Evolutionary conservation across 441 rosid genomes (phyloP).

Genomic region (Populus hybrid): DNA sequence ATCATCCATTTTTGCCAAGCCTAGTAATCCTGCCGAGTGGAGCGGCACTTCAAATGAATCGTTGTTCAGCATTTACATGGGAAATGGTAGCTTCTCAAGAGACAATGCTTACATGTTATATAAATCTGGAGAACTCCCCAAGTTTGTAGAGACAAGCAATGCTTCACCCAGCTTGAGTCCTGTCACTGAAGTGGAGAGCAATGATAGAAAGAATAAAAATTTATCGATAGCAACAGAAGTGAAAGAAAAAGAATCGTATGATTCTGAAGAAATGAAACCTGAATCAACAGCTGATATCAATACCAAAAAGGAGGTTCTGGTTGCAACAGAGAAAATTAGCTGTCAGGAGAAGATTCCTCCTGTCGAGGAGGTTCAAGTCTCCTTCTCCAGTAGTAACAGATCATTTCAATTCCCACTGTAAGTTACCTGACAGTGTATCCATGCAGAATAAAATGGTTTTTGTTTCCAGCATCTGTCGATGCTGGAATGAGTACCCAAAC

Average conservation of each 20-base stretch:
- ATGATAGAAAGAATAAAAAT: slow-evolving; percentile 14
- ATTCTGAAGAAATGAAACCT: slow-evolving; percentile 2
- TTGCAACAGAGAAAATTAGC: background rate
- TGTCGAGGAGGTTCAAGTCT: slow-evolving; percentile 24
- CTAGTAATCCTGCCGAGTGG: slow-evolving; percentile 58
- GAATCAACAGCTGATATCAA: background rate
- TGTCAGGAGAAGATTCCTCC: slow-evolving; percentile 14
- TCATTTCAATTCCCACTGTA: slow-evolving; percentile 82
- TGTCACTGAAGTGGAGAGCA: slow-evolving; percentile 24
- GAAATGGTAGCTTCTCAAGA: slow-evolving; percentile 51
- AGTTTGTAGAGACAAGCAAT: slow-evolving; percentile 37
- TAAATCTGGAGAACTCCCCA: slow-evolving; percentile 57
- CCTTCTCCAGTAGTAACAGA: slow-evolving; percentile 39
- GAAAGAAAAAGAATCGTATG: background rate
- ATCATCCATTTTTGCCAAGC: slow-evolving; percentile 48
- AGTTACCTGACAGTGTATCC: slow-evolving; percentile 17
- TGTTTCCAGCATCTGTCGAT: too few relatives aligned
- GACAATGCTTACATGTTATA: slow-evolving; percentile 44
- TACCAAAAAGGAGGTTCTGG: background rate
- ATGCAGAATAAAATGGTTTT: too few relatives aligned
- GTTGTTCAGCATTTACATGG: slow-evolving; percentile 72
- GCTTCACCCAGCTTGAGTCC: slow-evolving; percentile 27
- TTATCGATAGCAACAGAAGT: background rate
- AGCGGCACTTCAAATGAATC: slow-evolving; percentile 87
- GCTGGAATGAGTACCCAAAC: background rate